Base-by-base conservation (phyloP, 352 stramenopile species). In the Plasmopara halstedii region DNA sequence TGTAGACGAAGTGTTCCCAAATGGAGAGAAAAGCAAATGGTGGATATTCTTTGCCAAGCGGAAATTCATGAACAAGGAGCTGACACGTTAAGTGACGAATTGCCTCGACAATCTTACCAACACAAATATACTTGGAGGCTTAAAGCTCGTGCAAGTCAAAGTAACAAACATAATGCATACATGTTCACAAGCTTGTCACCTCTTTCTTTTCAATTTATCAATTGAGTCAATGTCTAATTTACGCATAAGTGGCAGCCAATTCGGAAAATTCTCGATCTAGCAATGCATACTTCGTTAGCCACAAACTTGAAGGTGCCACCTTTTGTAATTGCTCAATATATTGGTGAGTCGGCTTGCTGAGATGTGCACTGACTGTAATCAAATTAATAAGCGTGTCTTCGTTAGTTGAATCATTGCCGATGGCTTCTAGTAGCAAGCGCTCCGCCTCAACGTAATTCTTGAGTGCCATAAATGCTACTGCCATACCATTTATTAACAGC, bases 31-130 rank as follows among this genome's bases (percentile, higher is more conserved):
- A 52, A 96, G 90, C 78, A 97, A 97, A 72, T 97, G 89, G 84
- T 97, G 88, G 88, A 95, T 93, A 79, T 60, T 91, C 29, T 97
- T 96, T 51, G 70, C 83, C 52, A 97, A 97, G 75, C 70, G 83
- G 67, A 95, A 95, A 69, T 97, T 97, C 56, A 96, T 97, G 88
- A 94, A 94, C 74, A 96, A 95, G 68, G 83, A 94, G 59, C 71
- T 95, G 40, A 43, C 53, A 35, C 72, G 73, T 56, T 87, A 84
- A 23, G 31, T 25, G 13, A 21, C 14, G 29, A 51, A 39, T 13
- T 18, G 0, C 11, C 4, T 35, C 31, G 31, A n/a, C 2, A 1
- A 35, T 31, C 26, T 6, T 31, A 31, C 26, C 31, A 35, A 18
- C 31, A 35, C 31, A 14, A 7, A 35, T 35, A 2, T 14, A 35